Conservation (phyloP, 495 filamentous ascomycete species). For the Beverwykella pulmonaria region DNA sequence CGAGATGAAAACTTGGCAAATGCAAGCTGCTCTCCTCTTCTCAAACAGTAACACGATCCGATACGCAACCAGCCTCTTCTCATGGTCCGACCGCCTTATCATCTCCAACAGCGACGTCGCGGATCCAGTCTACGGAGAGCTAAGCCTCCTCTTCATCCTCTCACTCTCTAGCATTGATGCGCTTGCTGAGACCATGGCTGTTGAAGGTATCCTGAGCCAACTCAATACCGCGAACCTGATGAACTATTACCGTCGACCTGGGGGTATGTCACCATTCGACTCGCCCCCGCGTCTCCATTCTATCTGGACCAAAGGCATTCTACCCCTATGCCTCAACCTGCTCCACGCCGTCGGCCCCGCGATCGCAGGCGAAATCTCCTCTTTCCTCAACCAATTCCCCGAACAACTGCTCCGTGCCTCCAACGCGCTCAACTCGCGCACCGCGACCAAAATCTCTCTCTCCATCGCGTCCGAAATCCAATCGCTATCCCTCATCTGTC, state of each 20-base stretch:
- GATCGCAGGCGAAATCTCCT: slow-evolving; percentile 75
- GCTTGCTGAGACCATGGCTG: slow-evolving; percentile 85
- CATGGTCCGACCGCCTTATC: slow-evolving; percentile 82
- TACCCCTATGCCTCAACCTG: slow-evolving; percentile 89
- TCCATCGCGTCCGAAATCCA: slow-evolving; percentile 74
- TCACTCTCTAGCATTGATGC: slow-evolving; percentile 80
- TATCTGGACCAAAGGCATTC: slow-evolving; percentile 85
- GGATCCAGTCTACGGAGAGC: slow-evolving; percentile 93
- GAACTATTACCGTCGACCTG: slow-evolving; percentile 66
- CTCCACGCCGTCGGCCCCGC: slow-evolving; percentile 77
- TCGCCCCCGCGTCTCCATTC: slow-evolving; percentile 65
- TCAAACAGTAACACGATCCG: slow-evolving; percentile 66
- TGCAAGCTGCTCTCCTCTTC: slow-evolving; percentile 65
- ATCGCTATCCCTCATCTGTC: slow-evolving; percentile 70
- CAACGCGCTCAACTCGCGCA: slow-evolving; percentile 45
- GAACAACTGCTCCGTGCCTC: slow-evolving; percentile 58
- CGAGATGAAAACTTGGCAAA: slow-evolving; percentile 61
- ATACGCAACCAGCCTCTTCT: slow-evolving; percentile 83
- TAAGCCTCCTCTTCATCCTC: slow-evolving; percentile 83
- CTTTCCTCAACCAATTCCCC: slow-evolving; percentile 84
- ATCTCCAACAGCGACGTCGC: slow-evolving; percentile 52
- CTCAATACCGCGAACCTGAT: slow-evolving; percentile 76
- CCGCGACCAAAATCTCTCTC: slow-evolving; percentile 67
- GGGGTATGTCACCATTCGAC: slow-evolving; percentile 72
- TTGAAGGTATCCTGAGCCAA: slow-evolving; percentile 76